A percentile compares a stretch with the other conserved stretches of the same genome.
phyloP scores from a whole-genome alignment of 768 basidiomycete genomes.

The Infundibulicybe gibba region DNA sequence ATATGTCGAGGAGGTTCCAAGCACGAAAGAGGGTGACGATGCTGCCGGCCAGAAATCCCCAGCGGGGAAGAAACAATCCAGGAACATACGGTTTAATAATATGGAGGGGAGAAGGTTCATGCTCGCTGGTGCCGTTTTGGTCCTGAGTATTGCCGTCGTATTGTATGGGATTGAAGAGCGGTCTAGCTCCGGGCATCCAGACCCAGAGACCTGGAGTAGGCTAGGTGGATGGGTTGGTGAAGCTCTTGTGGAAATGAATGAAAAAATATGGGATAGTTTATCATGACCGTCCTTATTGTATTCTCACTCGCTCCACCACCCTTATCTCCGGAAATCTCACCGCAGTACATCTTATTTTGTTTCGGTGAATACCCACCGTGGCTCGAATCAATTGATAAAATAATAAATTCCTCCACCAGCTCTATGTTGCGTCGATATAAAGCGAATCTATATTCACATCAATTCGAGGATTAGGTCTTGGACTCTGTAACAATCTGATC shows the following conservation, averaged over 20 bases:
- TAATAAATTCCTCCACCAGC: no score
- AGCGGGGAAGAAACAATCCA: constrained; percentile 8
- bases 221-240: constrained; percentile 25
- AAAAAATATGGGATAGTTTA: no score
- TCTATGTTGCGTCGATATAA: no score
- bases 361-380: no score
- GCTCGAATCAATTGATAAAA: no score
- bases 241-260: background rate
- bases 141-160: constrained; percentile 69
- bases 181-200: no score
- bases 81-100: constrained; percentile 14
- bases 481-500: constrained; percentile 35
- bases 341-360: no score
- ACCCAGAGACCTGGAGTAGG: constrained; percentile 14
- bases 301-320: no score
- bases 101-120: constrained; percentile 36
- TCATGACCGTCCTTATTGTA: no score
- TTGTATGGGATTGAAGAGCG: constrained; percentile 41
- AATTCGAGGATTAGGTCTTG: background rate
- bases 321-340: no score
- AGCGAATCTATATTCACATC: no score
- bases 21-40: constrained; percentile 14
- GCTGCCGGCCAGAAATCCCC: constrained; percentile 15
- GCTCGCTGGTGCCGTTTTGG: constrained; percentile 63
- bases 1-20: constrained; percentile 27